A percentile compares a stretch with the other conserved stretches of the same genome.
These are phyloP conservation scores for Clausena lansium DNA, from an alignment of 345 rosid genomes.

Conservation along the genomic window DNA sequence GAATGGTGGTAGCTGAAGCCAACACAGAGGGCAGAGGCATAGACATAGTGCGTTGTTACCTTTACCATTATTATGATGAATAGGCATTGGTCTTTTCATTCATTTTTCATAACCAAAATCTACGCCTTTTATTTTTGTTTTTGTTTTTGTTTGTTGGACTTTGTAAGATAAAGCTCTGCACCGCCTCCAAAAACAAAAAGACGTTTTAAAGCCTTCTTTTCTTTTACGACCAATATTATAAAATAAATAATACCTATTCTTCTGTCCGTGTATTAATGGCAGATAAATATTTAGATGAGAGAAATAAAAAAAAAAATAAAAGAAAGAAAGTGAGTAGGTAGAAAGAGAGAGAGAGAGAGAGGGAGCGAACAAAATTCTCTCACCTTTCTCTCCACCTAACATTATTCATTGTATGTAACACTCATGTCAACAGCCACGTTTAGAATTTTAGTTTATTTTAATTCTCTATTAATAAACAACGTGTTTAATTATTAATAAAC, in stretches of 20 bases:
- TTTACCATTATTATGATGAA: no score
- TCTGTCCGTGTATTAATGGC: neutral
- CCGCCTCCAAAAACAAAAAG: slow-evolving; percentile 18
- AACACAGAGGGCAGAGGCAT: accelerated
- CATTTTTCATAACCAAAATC: neutral
- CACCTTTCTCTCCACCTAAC: no score
- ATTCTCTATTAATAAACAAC: no score
- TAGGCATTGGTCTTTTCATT: no score
- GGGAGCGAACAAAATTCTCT: no score
- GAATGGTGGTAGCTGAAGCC: neutral
- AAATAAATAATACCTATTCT: neutral
- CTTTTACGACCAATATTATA: no score
- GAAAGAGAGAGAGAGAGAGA: no score
- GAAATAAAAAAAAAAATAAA: no score
- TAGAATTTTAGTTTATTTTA: neutral
- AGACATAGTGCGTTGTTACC: slow-evolving; percentile 20
- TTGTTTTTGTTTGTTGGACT: slow-evolving; percentile 5
- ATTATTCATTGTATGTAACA: neutral
- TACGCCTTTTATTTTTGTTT: neutral
- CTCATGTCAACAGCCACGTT: no score
- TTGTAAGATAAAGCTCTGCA: slow-evolving; percentile 4
- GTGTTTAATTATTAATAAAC: no score
- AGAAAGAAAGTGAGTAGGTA: no score
- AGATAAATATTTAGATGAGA: no score
- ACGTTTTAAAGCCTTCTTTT: slow-evolving; percentile 7